phyloP scores from a whole-genome alignment of 768 basidiomycete genomes.

The Cystobasidium onofrii region DNA sequence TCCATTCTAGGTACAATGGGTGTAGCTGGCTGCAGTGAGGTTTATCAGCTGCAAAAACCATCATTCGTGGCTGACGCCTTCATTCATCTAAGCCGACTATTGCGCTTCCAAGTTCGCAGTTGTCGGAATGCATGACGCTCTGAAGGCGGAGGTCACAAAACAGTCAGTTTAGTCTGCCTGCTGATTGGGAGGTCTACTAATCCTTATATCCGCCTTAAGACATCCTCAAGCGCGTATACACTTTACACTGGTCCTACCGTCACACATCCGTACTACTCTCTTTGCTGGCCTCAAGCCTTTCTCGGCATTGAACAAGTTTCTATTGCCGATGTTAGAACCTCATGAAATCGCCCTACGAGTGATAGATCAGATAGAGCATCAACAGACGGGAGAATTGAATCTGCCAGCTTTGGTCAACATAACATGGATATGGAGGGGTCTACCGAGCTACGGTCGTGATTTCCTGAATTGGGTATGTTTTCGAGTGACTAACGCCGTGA shows the following conservation, averaged over 20 bases:
- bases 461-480: conserved; percentile 18
- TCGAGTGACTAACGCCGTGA: no score
- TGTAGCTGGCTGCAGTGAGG: conserved; percentile 47
- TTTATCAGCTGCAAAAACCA: conserved; percentile 50
- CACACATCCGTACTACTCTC: conserved; percentile 67
- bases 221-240: conserved; percentile 54
- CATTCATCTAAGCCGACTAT: conserved; percentile 62
- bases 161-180: neutral
- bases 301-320: conserved; percentile 57
- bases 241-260: conserved; percentile 78
- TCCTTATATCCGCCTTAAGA: conserved; percentile 53
- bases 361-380: conserved; percentile 50
- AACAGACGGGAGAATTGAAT: conserved; percentile 14
- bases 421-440: conserved; percentile 32
- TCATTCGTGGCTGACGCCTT: conserved; percentile 50
- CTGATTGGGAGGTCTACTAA: conserved; percentile 44
- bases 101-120: conserved; percentile 87
- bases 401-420: conserved; percentile 56
- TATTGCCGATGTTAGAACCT: conserved; percentile 66
- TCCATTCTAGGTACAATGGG: conserved; percentile 43
- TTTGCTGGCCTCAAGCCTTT: conserved; percentile 59
- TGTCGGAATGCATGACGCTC: conserved; percentile 67
- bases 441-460: conserved; percentile 36
- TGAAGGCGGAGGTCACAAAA: conserved; percentile 68
- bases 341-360: conserved; percentile 69